Evolutionary conservation across 1,284 basidiomycete species (phyloP), one percentile per base, ranked within the genome.

Genomic region (Heterobasidion parviporum): DNA sequence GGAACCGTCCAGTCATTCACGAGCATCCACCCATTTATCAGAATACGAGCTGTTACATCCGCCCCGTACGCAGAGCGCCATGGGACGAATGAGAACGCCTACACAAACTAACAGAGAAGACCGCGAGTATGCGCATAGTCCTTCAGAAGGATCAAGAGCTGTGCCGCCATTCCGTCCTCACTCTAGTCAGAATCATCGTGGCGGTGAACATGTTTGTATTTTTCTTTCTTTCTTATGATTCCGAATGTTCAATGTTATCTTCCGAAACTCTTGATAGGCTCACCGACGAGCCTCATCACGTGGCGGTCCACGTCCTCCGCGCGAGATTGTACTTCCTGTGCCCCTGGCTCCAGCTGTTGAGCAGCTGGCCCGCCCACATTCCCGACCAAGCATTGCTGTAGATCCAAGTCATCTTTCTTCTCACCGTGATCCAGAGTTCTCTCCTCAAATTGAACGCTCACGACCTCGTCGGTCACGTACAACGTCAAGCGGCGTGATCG

Each of bases 401-500:
- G 26, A 26, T 26, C 26, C 26, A 26, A 6, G 26, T 6, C 26
- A 26, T 26, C 6, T 26, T 26, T 26, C 26, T 26, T 26, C 26
- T 26, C 26, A 6, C 26, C 26, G 26, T 4, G 26, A 26, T 5
- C 26, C 26, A 26, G 26, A 26, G 26, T 52, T 36, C 5, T 18
- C 55, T 14, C 16, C 36, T 8, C 35, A 53, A 33, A 12, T 38
- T 15, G 36, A 55, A 26, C 47, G 9, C 16, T 53, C 20, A 18
- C 60, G 56, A 10, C 60, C 56, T 1, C 46, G 54, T 8, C 69
- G 70, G 3, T 58, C 62, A 16, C 69, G 68, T n/a, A 63, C 61
- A 3, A 55, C 58, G 14, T 72, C 72, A 1, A 63, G 63, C 20
- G 64, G 55, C 16, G 60, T 61, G 43, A 64, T 71, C 18, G 71